Evolutionary conservation across 352 stramenopile species (phyloP).

Genomic region (Globisporangium spiculum): DNA sequence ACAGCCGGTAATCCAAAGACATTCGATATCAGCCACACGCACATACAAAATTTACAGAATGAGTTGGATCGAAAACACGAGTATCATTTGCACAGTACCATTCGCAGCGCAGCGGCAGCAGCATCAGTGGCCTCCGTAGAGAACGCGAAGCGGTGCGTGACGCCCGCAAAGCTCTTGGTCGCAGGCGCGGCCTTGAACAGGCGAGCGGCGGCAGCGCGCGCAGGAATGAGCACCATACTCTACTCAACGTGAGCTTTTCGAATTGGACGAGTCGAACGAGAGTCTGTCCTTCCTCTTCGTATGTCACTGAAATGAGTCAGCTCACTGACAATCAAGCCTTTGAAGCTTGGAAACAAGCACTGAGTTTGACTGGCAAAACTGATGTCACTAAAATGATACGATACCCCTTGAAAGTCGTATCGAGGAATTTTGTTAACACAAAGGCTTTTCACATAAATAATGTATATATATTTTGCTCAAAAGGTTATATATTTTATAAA

Average conservation of each 20-base stretch:
- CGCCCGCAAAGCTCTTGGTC: constrained; percentile 6
- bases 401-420: not conserved
- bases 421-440: not conserved
- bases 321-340: not conserved
- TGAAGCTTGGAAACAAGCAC: not conserved
- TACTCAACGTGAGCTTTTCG: constrained; percentile 5
- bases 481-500: not conserved
- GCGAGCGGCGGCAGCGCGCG: constrained; percentile 32
- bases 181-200: constrained; percentile 26
- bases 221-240: constrained; percentile 36
- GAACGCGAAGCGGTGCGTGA: constrained; percentile 29
- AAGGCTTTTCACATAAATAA: not conserved
- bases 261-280: not conserved
- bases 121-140: constrained; percentile 72
- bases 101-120: constrained; percentile 63
- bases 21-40: constrained; percentile 1
- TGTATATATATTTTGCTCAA: not conserved
- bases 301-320: not conserved
- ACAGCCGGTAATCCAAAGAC: not conserved
- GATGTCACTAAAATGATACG: not conserved
- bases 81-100: constrained; percentile 30
- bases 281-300: not conserved
- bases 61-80: not conserved
- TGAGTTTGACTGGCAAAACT: not conserved
- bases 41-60: not conserved